Base-by-base conservation (phyloP, 2,329 filamentous ascomycete genomes). In the Ampelomyces quisqualis region DNA sequence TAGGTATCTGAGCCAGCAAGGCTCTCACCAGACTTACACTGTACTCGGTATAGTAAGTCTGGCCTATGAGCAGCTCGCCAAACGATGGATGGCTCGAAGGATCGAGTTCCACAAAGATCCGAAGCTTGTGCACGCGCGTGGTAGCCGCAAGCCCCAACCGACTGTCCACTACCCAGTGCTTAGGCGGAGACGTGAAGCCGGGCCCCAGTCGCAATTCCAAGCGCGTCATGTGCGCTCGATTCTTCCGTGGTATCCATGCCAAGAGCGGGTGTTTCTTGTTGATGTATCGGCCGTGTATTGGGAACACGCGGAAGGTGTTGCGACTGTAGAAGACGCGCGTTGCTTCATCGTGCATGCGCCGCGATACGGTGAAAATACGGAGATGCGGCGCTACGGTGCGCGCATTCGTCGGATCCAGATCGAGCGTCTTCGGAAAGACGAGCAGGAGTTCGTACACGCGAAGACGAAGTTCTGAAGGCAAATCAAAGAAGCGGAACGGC, bases 231-330 rank as follows among this genome's bases (percentile, higher is more conserved):
- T 70, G 76, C 11, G 71, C 70, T 22, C 84, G 78, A 62, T 86
- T 83, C 20, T 70, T 71, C 0, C 78, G 67, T 14, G 81, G 80
- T 39, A 90, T 68, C 13, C 85, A 81, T 5, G 82, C 77, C 19
- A 90, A 73, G 0, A 90, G 72, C 1, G 86, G 86, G 52, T 80
- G 80, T 69, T 87, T 87, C 20, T 81, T 82, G 68, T 88, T 85
- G 72, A 86, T 86, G 68, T 84, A 74, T 39, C 74, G 74, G 30
- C 76, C 73, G 55, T 79, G 74, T 18, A 76, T 65, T 1, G 72
- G 73, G 50, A 79, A 78, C 20, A 79, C 60, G 29, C 76, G 74
- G 53, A 80, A 79, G 5, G 71, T 76, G 48, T 77, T 74, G 13
- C 65, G 62, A 28, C 72, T 69, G 61, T 78, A 79, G 59, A 78